Base-by-base conservation (phyloP, 169 alveolate genomes). In the Miamiensis avidus region DNA sequence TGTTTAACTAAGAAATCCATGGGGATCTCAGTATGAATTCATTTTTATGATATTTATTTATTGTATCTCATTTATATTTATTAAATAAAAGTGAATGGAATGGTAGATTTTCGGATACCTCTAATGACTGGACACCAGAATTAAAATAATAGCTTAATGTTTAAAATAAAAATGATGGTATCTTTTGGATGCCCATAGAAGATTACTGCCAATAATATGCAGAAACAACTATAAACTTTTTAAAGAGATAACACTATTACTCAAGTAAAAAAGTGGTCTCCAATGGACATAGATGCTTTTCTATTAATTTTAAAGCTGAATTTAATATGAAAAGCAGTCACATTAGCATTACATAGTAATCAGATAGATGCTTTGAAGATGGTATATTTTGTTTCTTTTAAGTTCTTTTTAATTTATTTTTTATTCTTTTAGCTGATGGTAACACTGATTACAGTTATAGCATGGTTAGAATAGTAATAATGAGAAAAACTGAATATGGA, bases 151-250 rank as follows among this genome's bases (percentile, higher is more conserved):
- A 75, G 15, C 72, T 34, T n/a, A 74, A 78, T 30, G 75, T 85
- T 27, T 76, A 81, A 64, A 69, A 81, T 65, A 75, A 34, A n/a
- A 75, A 81, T 75, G 90, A 86, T 31, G 90, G 90, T 29, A 81
- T 81, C 1, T 86, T 86, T 81, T 86, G 90, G 90, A 86, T 86
- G 82, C 81, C 90, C 15, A 86, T 75, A n/a, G 72, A 86, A 25
- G 90, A 86, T 81, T 86, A 79, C 32, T 30, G 82, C 29, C 79
- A 82, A 86, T 81, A 74, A 30, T 86, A 79, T 65, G 84, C 72
- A 79, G 90, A 49, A 49, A 49, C 69, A 11, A 49, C 69, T 11
- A 49, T 49, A 11, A 49, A 49, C 20, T 49, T 49, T 49, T 4
- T 49, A 20, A 49, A 49, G 26, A 49, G 69, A 49, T 49, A 11